Conservation (phyloP, 257 asterid species). For the Penstemon barbatus region DNA sequence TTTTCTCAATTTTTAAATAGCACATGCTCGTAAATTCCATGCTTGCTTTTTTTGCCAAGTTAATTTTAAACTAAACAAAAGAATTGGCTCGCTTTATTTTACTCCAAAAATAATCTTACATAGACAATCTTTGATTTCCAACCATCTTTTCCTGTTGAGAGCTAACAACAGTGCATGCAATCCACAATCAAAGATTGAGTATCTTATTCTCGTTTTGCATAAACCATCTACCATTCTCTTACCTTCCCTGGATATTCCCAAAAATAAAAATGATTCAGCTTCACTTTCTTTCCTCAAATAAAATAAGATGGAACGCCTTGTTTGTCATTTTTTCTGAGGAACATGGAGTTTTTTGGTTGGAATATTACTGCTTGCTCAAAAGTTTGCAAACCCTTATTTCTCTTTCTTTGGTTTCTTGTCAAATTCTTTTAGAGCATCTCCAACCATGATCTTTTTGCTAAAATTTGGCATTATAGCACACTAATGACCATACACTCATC, state of each 20-base stretch:
- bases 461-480: no score
- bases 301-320: not conserved
- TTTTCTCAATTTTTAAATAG: not conserved
- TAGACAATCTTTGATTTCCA: not conserved
- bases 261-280: not conserved
- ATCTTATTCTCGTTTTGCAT: slow-evolving; percentile 11
- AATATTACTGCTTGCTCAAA: not conserved
- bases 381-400: not conserved
- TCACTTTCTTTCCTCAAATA: not conserved
- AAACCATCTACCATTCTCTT: not conserved
- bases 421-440: no score
- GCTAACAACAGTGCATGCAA: not conserved
- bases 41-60: slow-evolving; percentile 18
- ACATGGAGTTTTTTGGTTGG: not conserved
- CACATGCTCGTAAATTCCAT: slow-evolving; percentile 9
- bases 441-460: no score
- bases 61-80: slow-evolving; percentile 6
- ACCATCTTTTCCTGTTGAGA: slow-evolving; percentile 2
- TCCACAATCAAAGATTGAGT: slow-evolving; percentile 1
- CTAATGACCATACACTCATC: no score
- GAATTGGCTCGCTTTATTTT: slow-evolving; percentile 11
- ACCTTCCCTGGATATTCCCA: slow-evolving; percentile 2
- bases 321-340: not conserved
- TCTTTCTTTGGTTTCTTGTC: not conserved
- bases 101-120: slow-evolving; percentile 6